These are phyloP conservation scores for Phytophthora macrochlamydospora DNA, from an alignment of 352 stramenopile species.

Conservation along the genomic window DNA sequence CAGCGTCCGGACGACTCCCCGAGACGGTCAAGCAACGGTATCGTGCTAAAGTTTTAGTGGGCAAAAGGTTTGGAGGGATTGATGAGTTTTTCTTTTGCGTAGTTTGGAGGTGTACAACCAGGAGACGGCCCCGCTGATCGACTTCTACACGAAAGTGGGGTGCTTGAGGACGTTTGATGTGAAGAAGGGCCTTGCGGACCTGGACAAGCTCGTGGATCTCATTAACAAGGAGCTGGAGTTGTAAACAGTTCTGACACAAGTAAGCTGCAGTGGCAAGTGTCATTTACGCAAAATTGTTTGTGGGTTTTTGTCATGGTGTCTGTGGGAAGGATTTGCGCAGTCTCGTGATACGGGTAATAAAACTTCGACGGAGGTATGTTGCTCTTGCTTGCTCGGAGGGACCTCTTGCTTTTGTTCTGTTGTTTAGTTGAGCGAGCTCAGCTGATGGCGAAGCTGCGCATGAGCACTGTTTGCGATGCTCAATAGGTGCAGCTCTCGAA, in stretches of 20 bases:
- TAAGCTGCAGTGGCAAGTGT: neutral
- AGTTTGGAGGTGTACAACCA: slow-evolving; percentile 90
- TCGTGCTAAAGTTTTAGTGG: neutral
- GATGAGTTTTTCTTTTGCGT: slow-evolving; percentile 1
- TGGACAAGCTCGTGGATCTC: slow-evolving; percentile 76
- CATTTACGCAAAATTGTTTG: slow-evolving; percentile 7
- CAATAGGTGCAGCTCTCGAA: slow-evolving; percentile 22
- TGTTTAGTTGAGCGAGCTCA: slow-evolving; percentile 18
- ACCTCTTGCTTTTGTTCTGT: slow-evolving; percentile 3
- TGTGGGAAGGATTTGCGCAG: slow-evolving; percentile 10
- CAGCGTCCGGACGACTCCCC: slow-evolving; percentile 82
- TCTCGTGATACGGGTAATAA: slow-evolving; percentile 15
- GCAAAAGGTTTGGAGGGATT: neutral
- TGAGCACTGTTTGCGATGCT: slow-evolving; percentile 25
- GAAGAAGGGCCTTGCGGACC: slow-evolving; percentile 83
- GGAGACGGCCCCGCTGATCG: slow-evolving; percentile 85
- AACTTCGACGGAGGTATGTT: slow-evolving; percentile 19
- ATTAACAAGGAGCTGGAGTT: slow-evolving; percentile 67
- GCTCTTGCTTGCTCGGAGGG: slow-evolving; percentile 2
- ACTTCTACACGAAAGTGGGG: slow-evolving; percentile 88
- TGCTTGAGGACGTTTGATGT: slow-evolving; percentile 84
- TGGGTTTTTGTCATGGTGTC: slow-evolving; percentile 21
- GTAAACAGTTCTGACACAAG: slow-evolving; percentile 20
- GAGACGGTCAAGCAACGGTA: slow-evolving; percentile 83
- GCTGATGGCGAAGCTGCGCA: slow-evolving; percentile 19